Evolutionary conservation across 495 filamentous ascomycete genomes (phyloP).

Genomic region (Penicillium coprophilum): DNA sequence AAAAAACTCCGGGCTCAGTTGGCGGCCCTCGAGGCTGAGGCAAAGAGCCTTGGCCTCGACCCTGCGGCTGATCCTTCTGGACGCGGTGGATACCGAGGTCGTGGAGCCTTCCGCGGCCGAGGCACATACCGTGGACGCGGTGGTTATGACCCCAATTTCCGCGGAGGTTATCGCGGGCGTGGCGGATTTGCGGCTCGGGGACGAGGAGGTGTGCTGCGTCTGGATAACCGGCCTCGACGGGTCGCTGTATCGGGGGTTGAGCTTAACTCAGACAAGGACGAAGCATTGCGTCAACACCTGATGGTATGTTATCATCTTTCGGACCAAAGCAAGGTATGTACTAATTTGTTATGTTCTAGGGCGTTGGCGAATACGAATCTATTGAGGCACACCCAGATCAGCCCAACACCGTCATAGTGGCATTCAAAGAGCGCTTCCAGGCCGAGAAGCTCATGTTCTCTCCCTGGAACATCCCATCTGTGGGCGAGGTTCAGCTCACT

Average conservation of each 20-base stretch:
- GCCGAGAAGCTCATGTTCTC: conserved; percentile 83
- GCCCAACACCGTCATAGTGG: conserved; percentile 61
- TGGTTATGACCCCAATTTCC: conserved; percentile 31
- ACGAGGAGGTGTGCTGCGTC: conserved; percentile 62
- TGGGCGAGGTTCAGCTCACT: conserved; percentile 72
- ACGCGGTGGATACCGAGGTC: conserved; percentile 42
- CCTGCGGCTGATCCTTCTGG: conserved; percentile 38
- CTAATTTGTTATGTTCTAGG: conserved; percentile 46
- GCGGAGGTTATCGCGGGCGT: conserved; percentile 38
- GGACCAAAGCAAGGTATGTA: conserved; percentile 25
- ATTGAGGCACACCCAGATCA: conserved; percentile 64
- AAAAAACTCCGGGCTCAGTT: conserved; percentile 74
- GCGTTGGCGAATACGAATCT: conserved; percentile 76
- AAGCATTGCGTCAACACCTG: conserved; percentile 79
- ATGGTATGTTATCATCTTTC: conserved; percentile 59
- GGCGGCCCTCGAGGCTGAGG: conserved; percentile 81
- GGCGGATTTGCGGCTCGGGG: conserved; percentile 28
- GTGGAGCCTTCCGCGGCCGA: conserved; percentile 49
- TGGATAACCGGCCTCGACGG: conserved; percentile 84
- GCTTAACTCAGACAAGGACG: conserved; percentile 70
- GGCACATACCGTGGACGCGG: conserved; percentile 59
- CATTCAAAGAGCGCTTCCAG: conserved; percentile 85
- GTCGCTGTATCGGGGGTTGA: conserved; percentile 71
- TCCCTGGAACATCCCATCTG: conserved; percentile 63
- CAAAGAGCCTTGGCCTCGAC: conserved; percentile 75